Evolutionary conservation across 2,329 filamentous ascomycete genomes (phyloP), one percentile per base, ranked within the genome.

Genomic region (Scortechinia acanthostroma): DNA sequence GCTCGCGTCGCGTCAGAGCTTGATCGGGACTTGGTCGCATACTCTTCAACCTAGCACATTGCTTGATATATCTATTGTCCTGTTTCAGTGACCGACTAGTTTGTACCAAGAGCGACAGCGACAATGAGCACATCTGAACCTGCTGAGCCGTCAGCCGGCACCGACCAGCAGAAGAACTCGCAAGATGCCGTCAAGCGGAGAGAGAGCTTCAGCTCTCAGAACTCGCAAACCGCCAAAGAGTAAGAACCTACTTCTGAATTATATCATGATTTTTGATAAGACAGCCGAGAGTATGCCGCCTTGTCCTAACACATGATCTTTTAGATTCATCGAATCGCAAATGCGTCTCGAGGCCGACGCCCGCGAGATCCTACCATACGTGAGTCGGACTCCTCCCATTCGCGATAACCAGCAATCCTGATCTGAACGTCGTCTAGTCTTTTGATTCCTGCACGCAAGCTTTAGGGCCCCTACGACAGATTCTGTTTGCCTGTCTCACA

Each of bases 321-420:
- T 3, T 46, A 91, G 87, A 21, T 97, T 94, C 60, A 89, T 98
- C 53, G 81, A 88, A 55, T 83, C 82, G 46, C 93, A 98, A 61
- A 83, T 96, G 58, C 82, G 85, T 53, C 83, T 98, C 45, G 93
- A 98, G 66, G 88, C 88, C 17, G 93, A 98, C 67, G 93, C 93
- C 42, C 89, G 91, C 54, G 91, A 98, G 71, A 88, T 88, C 49
- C 76, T 98, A 4, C 93, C 93, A 52, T 98, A 95, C 61, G 89
- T 94, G 69, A 56, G 80, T 56, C n/a, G n/a, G n/a, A n/a, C n/a
- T n/a, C n/a, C n/a, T n/a, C n/a, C n/a, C n/a, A 37, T n/a, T 33
- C 43, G n/a, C 23, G 13, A 43, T 23, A 53, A 52, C 45, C 59
- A 47, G 43, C 44, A n/a, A n/a, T n/a, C n/a, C n/a, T n/a, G n/a